Evolutionary conservation across 108 stramenopile genomes (phyloP), one percentile per base, ranked within the genome.

Genomic region (Bacterosira constricta): DNA sequence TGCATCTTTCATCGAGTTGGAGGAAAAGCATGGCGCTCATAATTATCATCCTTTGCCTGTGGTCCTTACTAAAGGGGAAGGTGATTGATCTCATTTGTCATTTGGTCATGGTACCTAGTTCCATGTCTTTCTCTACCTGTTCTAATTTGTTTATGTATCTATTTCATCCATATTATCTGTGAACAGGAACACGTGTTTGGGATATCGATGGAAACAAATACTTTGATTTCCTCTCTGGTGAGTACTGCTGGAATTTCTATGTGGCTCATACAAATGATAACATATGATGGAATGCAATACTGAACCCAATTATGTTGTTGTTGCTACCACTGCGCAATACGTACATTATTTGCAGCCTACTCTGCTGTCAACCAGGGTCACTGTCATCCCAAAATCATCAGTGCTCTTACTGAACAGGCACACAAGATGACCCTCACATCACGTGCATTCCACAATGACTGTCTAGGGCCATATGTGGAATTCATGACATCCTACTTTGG

Each of bases 361-460:
- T 95, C 92, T 23, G 98, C 99, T 20, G 98, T 99, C 34, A 99
- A 99, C 73, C 98, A 99, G 82, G 99, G 99, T 32, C 99, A 99
- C 82, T 98, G 98, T 73, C 99, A 99, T 74, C 99, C 98, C 12
- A 94, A 94, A 59, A 98, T 99, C 61, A 88, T 98, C 53, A 70
- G 56, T 38, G 98, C 97, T 15, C 86, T 99, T 7, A 72, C 80
- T 7, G 88, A 93, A 23, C 98, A 99, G 74, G 97, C 97, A 12
- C 67, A 92, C 38, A 93, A 69, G 42, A 80, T 99, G 31, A 98
- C 97, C 10, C 76, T 99, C 39, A 98, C 99, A 7, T 96, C 96
- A 20, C 90, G 99, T 15, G 99, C 99, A 8, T 99, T 99, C 76
- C 91, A 97, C 82, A 99, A 97, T 51, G 99, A 99, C 65, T 76